phyloP scores from a whole-genome alignment of 2,329 filamentous ascomycete species.

The Alternaria gaisen region DNA sequence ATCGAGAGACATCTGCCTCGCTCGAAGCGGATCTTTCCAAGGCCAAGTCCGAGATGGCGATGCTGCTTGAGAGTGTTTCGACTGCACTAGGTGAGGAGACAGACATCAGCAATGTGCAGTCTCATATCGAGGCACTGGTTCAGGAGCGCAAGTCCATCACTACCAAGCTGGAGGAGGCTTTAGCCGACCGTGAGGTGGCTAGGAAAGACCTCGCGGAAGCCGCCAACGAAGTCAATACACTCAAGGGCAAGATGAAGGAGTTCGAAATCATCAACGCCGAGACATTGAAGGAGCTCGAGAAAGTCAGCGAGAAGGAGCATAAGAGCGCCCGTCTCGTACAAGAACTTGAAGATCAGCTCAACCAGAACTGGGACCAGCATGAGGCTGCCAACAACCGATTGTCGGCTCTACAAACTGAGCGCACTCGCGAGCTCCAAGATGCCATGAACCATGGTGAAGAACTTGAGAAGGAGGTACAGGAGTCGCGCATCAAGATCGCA shows the following conservation, averaged over 20 bases:
- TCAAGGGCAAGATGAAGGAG: conserved; percentile 57
- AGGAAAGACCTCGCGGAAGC: conserved; percentile 56
- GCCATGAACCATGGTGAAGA: conserved; percentile 54
- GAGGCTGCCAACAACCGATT: conserved; percentile 85
- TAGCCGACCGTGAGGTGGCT: conserved; percentile 53
- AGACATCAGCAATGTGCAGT: conserved; percentile 52
- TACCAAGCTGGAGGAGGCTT: conserved; percentile 53
- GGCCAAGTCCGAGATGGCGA: conserved; percentile 67
- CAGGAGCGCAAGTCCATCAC: conserved; percentile 57
- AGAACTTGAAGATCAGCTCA: conserved; percentile 95
- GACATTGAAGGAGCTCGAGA: conserved; percentile 65
- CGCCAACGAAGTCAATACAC: conserved; percentile 47
- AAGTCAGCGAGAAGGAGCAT: conserved; percentile 73
- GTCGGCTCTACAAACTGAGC: conserved; percentile 68
- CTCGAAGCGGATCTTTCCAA: conserved; percentile 66
- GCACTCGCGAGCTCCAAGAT: conserved; percentile 54
- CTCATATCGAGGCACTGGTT: conserved; percentile 55
- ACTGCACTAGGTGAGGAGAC: conserved; percentile 71
- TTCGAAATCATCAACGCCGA: conserved; percentile 61
- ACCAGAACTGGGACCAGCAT: conserved; percentile 93
- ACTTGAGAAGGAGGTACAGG: conserved; percentile 72
- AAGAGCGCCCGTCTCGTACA: conserved; percentile 93
- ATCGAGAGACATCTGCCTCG: conserved; percentile 41
- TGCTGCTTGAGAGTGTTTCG: conserved; percentile 70
- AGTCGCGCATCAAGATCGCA: conserved; percentile 77